A percentile compares a stretch with the other conserved stretches of the same genome.
These are phyloP conservation scores for Penicillium sp. DNA, from an alignment of 2,329 filamentous ascomycete genomes.

Conservation along the genomic window DNA sequence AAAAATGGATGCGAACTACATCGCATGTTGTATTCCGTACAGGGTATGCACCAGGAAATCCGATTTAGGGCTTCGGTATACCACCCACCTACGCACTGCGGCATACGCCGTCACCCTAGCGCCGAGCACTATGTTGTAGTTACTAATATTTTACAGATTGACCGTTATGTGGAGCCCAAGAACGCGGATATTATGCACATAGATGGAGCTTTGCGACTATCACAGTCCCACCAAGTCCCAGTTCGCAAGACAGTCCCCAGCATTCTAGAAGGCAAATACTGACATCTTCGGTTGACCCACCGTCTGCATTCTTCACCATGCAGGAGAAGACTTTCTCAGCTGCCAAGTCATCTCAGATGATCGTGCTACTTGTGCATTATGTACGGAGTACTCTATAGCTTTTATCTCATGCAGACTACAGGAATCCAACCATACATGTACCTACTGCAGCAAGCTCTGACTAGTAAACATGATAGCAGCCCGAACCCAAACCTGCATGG, in stretches of 20 bases:
- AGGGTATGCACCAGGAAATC: neutral
- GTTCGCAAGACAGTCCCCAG: neutral
- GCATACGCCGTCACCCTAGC: neutral
- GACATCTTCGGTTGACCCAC: neutral
- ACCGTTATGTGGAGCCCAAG: neutral
- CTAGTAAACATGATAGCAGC: neutral
- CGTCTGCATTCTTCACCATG: conserved; percentile 3
- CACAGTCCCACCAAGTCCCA: neutral
- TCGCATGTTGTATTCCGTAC: neutral
- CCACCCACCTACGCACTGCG: neutral
- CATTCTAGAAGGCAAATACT: neutral
- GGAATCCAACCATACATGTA: neutral
- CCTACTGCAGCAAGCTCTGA: neutral
- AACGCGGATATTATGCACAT: neutral
- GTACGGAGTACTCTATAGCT: no score
- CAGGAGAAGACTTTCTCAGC: neutral
- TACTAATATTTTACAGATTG: neutral
- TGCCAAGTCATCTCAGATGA: neutral
- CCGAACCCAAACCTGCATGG: neutral
- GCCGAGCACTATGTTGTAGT: neutral
- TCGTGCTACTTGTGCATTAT: neutral
- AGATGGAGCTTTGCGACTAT: neutral
- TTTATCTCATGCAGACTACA: neutral
- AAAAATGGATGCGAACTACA: neutral
- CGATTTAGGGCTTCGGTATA: neutral